phyloP scores from a whole-genome alignment of 306 rosid species.

The Rubus idaeus region DNA sequence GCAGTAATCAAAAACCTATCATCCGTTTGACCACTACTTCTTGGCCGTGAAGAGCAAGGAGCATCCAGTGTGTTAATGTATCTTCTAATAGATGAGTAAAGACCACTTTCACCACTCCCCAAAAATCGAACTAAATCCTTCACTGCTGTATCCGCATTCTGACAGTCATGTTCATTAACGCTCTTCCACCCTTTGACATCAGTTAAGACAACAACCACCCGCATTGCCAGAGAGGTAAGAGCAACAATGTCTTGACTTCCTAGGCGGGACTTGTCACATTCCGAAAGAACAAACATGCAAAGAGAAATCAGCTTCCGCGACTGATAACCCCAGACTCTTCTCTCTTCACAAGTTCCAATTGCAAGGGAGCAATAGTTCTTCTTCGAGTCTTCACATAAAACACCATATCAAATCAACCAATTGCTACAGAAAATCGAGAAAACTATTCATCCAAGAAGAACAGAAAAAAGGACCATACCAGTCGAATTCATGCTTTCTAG shows the following conservation, averaged over 20 bases:
- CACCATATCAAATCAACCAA: slow-evolving; percentile 16
- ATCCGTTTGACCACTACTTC: slow-evolving; percentile 42
- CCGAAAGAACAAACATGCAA: slow-evolving; percentile 62
- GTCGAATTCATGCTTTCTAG: slow-evolving; percentile 71
- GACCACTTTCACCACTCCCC: slow-evolving; percentile 60
- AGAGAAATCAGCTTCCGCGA: slow-evolving; percentile 60
- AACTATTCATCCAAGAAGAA: not conserved
- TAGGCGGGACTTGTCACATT: slow-evolving; percentile 47
- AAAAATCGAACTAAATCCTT: slow-evolving; percentile 61
- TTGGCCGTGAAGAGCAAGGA: slow-evolving; percentile 37
- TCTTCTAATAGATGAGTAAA: slow-evolving; percentile 65
- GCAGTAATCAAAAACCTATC: slow-evolving; percentile 72
- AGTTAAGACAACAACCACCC: slow-evolving; percentile 72
- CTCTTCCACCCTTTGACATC: slow-evolving; percentile 81
- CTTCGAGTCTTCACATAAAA: slow-evolving; percentile 48
- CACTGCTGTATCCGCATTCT: slow-evolving; percentile 59
- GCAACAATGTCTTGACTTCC: slow-evolving; percentile 48
- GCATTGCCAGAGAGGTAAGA: slow-evolving; percentile 72
- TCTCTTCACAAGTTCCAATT: slow-evolving; percentile 68
- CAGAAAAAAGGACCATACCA: slow-evolving; percentile 50
- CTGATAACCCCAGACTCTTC: slow-evolving; percentile 79
- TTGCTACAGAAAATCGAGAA: not conserved
- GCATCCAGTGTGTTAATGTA: slow-evolving; percentile 55
- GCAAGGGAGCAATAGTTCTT: slow-evolving; percentile 74
- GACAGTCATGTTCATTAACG: slow-evolving; percentile 37